Base-by-base conservation (phyloP, 768 basidiomycete genomes). In the Tremella mesenterica region DNA sequence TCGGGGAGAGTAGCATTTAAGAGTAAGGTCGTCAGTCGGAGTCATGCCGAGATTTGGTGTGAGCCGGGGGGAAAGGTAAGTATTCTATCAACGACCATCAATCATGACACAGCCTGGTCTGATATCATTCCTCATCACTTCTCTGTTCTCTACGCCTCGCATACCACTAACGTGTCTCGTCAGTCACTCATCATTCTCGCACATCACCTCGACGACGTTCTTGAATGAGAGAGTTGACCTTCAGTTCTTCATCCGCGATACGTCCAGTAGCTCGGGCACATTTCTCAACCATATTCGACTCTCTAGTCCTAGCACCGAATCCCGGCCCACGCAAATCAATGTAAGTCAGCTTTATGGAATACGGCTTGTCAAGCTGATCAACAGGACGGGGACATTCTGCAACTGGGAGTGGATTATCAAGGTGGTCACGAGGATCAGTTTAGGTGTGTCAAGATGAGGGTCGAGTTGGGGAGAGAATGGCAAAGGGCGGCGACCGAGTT, bases 401-500 rank as follows among this genome's bases (percentile, higher is more conserved):
- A 96, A 74, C 82, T 96, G 0, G 92, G 93, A 1, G 89, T 97
- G 25, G 92, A 97, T 71, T 99, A 95, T 74, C 92, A 96, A 73
- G 93, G 93, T 5, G 93, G 93, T 0, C 82, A 87, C 6, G 91
- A 96, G 76, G 92, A 96, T 73, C 90, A 93, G 48, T 96, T 93
- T 74, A 86, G 95, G 76, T 88, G 86, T 54, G 88, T 97, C 54
- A 96, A 93, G 81, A 95, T 99, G 70, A 80, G 87, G 60, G 78
- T 96, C 47, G 93, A 99, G 75, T 73, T 96, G 16, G 82, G 83
- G 8, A 76, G 92, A 56, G 91, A 91, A 72, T 96, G 91, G 93
- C 90, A 95, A 72, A 77, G 83, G 1, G 80, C 77, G 0, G 81
- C 83, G 0, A 96, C 96, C 76, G 86, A 83, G 36, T 99, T 95